A percentile compares a stretch with the other conserved stretches of the same genome.
Conservation (phyloP, 2,329 filamentous ascomycete species). For the Arachnomyces sp. region DNA sequence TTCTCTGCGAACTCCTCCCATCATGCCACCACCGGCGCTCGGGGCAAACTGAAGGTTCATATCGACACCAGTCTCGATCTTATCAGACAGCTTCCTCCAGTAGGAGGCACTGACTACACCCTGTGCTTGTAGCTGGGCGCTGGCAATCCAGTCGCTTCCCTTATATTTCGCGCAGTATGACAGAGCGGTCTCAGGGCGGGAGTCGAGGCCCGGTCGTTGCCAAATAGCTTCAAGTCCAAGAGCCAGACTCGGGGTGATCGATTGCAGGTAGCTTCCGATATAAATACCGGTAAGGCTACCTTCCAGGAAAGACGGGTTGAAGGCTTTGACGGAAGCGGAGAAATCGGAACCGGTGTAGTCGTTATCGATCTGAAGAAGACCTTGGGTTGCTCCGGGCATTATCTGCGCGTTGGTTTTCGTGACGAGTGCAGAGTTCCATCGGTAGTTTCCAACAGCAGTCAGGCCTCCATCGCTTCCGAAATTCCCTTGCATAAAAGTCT, state of each 20-base stretch:
- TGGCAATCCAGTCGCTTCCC: conserved; percentile 84
- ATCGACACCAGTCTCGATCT: conserved; percentile 92
- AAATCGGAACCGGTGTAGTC: conserved; percentile 94
- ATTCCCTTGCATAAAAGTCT: conserved; percentile 95
- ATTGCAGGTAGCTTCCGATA: conserved; percentile 92
- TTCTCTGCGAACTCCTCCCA: conserved; percentile 75
- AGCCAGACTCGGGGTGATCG: conserved; percentile 76
- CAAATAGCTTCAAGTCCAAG: conserved; percentile 89
- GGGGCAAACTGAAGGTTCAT: conserved; percentile 78
- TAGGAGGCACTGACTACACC: conserved; percentile 85
- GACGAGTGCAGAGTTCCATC: conserved; percentile 72
- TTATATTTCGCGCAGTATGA: conserved; percentile 92
- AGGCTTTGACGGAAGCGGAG: conserved; percentile 81
- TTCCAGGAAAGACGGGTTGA: conserved; percentile 92
- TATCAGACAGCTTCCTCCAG: conserved; percentile 88
- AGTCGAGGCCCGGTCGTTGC: conserved; percentile 76
- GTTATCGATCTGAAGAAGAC: conserved; percentile 89
- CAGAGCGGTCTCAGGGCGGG: conserved; percentile 82
- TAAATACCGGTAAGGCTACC: conserved; percentile 91
- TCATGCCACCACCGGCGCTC: conserved; percentile 57
- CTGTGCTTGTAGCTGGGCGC: conserved; percentile 79
- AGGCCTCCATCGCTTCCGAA: conserved; percentile 88
- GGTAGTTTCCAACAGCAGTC: conserved; percentile 84
- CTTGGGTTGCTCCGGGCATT: conserved; percentile 65
- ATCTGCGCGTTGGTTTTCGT: conserved; percentile 86